Conservation (phyloP, 1,284 basidiomycete genomes). For the Austroboletus olivaceoglutinosus region DNA sequence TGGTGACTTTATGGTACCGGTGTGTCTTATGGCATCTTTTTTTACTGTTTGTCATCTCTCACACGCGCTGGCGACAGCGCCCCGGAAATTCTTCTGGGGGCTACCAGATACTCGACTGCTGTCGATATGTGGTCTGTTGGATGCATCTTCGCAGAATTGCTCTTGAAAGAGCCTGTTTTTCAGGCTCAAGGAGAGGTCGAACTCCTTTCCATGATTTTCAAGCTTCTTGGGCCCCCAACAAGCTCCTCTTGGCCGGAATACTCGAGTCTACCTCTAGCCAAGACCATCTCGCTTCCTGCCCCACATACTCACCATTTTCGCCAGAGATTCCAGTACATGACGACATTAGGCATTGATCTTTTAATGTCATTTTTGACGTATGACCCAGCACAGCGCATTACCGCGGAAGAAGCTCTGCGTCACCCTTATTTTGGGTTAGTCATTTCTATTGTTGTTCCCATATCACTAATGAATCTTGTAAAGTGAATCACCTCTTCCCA, state of each 20-base stretch:
- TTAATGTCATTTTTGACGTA: constrained; percentile 83
- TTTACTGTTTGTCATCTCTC: constrained; percentile 1
- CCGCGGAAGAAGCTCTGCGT: constrained; percentile 83
- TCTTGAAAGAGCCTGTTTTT: constrained; percentile 91
- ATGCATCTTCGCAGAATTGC: constrained; percentile 96
- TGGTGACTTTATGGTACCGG: constrained; percentile 99
- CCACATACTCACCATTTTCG: constrained; percentile 72
- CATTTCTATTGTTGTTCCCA: neutral
- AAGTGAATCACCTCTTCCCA: constrained; percentile 91
- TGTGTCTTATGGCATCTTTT: constrained; percentile 42
- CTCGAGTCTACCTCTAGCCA: constrained; percentile 72
- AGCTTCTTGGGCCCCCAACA: constrained; percentile 87
- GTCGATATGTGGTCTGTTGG: constrained; percentile 99
- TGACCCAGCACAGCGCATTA: constrained; percentile 82
- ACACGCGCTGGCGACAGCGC: constrained; percentile 53
- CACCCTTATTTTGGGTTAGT: constrained; percentile 92
- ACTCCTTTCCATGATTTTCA: constrained; percentile 90
- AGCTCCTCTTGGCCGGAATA: constrained; percentile 87
- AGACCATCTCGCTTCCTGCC: constrained; percentile 74
- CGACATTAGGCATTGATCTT: constrained; percentile 82
- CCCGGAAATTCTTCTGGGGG: constrained; percentile 93
- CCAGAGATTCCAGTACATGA: constrained; percentile 79
- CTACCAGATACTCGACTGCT: constrained; percentile 90
- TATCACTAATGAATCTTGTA: constrained; percentile 7
- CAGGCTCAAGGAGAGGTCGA: constrained; percentile 96